Evolutionary conservation across 2,329 filamentous ascomycete species (phyloP).

Genomic region (Trichoderma polysporum): DNA sequence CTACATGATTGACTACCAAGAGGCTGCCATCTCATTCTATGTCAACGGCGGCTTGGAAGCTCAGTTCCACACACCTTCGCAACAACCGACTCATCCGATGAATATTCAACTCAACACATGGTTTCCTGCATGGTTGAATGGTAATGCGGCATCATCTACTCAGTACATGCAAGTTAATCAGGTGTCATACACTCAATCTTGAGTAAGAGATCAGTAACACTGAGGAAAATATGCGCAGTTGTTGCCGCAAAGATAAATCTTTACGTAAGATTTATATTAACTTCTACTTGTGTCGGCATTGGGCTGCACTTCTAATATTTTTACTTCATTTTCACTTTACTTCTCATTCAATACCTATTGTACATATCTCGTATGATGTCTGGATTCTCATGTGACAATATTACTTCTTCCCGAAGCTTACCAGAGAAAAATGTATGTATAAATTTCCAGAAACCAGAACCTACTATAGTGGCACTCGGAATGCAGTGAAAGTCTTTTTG

Average conservation of each 20-base stretch:
- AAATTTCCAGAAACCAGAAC: no score
- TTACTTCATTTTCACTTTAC: no score
- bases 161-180: background rate
- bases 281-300: background rate
- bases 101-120: constrained; percentile 3
- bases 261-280: background rate
- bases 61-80: background rate
- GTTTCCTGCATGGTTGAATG: background rate
- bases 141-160: background rate
- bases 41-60: background rate
- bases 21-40: background rate
- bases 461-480: no score
- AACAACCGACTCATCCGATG: background rate
- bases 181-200: background rate
- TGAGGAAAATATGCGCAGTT: background rate
- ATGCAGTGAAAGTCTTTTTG: no score
- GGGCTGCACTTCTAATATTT: no score
- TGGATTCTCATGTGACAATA: no score
- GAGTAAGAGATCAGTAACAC: background rate
- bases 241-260: background rate
- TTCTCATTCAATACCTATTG: no score
- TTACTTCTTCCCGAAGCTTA: no score
- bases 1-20: constrained; percentile 11
- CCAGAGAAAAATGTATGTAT: background rate
- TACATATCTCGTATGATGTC: no score